These are phyloP conservation scores for Magnusiomyces magnusii DNA, from an alignment of 1,139 yeast species.

Conservation along the genomic window DNA sequence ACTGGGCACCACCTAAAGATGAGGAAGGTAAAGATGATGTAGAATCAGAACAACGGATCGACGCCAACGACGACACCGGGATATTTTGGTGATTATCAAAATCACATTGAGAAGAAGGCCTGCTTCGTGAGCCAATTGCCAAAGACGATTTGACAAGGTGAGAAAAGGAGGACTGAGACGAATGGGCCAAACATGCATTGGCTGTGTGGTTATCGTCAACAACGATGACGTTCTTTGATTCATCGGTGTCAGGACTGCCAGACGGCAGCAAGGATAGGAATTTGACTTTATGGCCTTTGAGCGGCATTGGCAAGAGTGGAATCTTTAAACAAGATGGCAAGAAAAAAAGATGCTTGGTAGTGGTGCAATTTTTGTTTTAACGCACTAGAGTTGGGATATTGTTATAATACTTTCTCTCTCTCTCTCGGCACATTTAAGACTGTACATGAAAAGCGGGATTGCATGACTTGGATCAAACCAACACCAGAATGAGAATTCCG, in stretches of 20 bases:
- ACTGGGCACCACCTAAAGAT: neutral
- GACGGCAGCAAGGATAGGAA: neutral
- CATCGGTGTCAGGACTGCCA: neutral
- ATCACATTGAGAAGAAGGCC: neutral
- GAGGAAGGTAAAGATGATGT: neutral
- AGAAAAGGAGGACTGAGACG: neutral
- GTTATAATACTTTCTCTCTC: no score
- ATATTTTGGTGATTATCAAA: neutral
- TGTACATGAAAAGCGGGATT: no score
- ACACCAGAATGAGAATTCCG: no score
- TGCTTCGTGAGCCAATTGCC: neutral
- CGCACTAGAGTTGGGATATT: no score
- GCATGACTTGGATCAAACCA: no score
- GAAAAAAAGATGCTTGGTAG: neutral
- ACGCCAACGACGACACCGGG: neutral
- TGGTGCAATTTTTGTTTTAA: neutral
- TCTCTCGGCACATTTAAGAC: no score
- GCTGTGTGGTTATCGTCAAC: neutral
- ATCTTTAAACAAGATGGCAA: neutral
- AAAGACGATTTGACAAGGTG: neutral
- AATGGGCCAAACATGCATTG: neutral
- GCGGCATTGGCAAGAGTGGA: neutral
- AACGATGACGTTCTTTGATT: neutral
- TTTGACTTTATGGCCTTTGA: neutral
- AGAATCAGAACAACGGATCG: neutral